These are phyloP conservation scores for Rubroshorea leprosula DNA, from an alignment of 345 rosid species.

Conservation along the genomic window DNA sequence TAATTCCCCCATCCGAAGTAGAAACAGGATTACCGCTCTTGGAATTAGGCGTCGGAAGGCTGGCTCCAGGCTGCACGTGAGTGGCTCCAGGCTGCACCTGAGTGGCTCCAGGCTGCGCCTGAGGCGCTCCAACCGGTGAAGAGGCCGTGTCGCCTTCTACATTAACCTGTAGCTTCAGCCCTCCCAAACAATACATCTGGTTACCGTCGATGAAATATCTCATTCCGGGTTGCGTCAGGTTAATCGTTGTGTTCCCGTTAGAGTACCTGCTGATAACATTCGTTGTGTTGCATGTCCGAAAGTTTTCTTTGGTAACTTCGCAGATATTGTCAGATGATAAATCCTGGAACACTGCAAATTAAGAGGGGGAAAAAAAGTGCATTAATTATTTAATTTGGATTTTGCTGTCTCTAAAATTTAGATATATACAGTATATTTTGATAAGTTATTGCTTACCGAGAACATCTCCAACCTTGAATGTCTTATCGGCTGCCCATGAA, in stretches of 20 bases:
- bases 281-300: constrained; percentile 50
- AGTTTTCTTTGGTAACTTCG: constrained; percentile 49
- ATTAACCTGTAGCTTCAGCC: constrained; percentile 66
- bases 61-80: constrained; percentile 25
- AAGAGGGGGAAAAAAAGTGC: background rate
- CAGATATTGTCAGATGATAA: constrained; percentile 51
- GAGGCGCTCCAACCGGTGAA: constrained; percentile 48
- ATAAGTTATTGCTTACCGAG: constrained; percentile 36
- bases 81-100: constrained; percentile 26
- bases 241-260: constrained; percentile 73
- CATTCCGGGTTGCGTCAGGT: constrained; percentile 47
- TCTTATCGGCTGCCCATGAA: constrained; percentile 62
- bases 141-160: constrained; percentile 36
- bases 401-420: too few relatives aligned
- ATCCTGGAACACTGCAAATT: constrained; percentile 57
- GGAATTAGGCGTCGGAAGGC: constrained; percentile 30
- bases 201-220: constrained; percentile 62
- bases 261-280: constrained; percentile 41
- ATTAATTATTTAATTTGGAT: background rate
- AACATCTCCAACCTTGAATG: constrained; percentile 68
- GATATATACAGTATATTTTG: too few relatives aligned
- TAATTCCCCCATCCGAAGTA: constrained; percentile 27
- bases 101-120: constrained; percentile 26
- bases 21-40: constrained; percentile 51
- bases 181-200: constrained; percentile 70